Conservation (phyloP, 768 basidiomycete species). For the Kondoa malvinella region DNA sequence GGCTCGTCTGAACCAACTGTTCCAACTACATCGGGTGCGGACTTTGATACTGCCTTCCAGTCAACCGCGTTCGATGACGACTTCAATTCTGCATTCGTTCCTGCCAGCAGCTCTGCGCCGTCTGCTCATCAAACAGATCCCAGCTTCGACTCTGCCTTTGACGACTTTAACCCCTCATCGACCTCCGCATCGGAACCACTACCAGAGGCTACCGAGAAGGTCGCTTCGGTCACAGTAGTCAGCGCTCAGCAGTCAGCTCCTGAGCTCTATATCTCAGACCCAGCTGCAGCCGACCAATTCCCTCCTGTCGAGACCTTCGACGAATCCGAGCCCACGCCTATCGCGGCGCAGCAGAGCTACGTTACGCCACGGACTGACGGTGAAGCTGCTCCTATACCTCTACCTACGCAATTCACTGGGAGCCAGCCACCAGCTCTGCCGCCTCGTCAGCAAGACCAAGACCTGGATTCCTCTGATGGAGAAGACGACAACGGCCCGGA, state of each 20-base stretch:
- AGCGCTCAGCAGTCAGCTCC: too few species aligned
- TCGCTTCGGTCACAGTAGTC: conserved; percentile 23
- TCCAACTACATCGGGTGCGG: conserved; percentile 27
- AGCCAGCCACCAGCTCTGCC: not conserved
- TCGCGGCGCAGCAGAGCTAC: not conserved
- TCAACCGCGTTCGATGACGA: conserved; percentile 22
- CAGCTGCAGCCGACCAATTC: not conserved
- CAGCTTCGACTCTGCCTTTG: conserved; percentile 30
- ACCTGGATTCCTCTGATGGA: not conserved
- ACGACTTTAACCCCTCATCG: conserved; percentile 23
- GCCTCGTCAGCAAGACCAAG: not conserved
- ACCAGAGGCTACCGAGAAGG: conserved; percentile 36
- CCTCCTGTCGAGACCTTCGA: conserved; percentile 1
- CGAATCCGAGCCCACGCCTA: too few species aligned
- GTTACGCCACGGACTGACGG: not conserved
- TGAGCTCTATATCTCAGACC: conserved; percentile 1
- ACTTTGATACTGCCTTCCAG: conserved; percentile 12
- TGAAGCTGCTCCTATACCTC: not conserved
- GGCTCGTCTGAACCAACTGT: conserved; percentile 25
- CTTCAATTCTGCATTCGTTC: conserved; percentile 17
- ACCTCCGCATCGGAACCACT: conserved; percentile 49
- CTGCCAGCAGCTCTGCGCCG: not conserved
- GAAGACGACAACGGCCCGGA: conserved; percentile 6
- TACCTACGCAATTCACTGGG: not conserved
- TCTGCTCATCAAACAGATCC: conserved; percentile 2